A percentile compares a stretch with the other conserved stretches of the same genome.
These are phyloP conservation scores for Agrocybe praecox DNA, from an alignment of 768 basidiomycete genomes.

Conservation along the genomic window DNA sequence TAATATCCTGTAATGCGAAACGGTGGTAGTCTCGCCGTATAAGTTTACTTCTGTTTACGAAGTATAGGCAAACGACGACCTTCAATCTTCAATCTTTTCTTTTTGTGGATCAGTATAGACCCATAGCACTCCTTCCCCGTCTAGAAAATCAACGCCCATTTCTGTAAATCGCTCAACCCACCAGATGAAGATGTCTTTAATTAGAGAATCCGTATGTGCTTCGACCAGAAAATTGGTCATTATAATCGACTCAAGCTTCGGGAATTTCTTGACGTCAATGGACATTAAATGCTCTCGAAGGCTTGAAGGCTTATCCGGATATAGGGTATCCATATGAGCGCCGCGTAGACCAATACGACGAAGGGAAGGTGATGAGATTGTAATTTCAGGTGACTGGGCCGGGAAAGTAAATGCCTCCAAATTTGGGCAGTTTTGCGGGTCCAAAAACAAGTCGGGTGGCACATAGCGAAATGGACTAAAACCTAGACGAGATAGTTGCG, in stretches of 20 bases:
- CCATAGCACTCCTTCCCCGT: conserved; percentile 59
- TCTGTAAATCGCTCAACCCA: conserved; percentile 55
- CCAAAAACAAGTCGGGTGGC: conserved; percentile 45
- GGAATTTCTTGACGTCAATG: conserved; percentile 43
- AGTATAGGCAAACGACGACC: too few relatives aligned
- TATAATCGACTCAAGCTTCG: conserved; percentile 46
- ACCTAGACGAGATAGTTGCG: conserved; percentile 24
- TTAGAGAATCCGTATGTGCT: conserved; percentile 40
- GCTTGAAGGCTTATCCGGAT: conserved; percentile 39
- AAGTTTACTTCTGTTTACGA: too few relatives aligned
- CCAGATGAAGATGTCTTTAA: conserved; percentile 55
- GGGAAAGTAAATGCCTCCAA: conserved; percentile 46
- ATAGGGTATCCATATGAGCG: conserved; percentile 42
- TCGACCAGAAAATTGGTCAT: conserved; percentile 52
- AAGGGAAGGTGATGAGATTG: conserved; percentile 35
- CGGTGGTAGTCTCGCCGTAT: too few relatives aligned
- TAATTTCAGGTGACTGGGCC: conserved; percentile 32
- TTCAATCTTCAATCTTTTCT: neutral
- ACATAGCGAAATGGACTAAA: conserved; percentile 31
- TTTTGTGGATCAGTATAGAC: conserved; percentile 27
- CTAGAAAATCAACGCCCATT: conserved; percentile 51
- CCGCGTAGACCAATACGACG: conserved; percentile 51
- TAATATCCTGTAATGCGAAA: too few relatives aligned
- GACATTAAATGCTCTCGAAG: conserved; percentile 44
- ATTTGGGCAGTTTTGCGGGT: conserved; percentile 43